Base-by-base conservation (phyloP, 2,329 filamentous ascomycete genomes). In the Fusarium sterilihyphosum region DNA sequence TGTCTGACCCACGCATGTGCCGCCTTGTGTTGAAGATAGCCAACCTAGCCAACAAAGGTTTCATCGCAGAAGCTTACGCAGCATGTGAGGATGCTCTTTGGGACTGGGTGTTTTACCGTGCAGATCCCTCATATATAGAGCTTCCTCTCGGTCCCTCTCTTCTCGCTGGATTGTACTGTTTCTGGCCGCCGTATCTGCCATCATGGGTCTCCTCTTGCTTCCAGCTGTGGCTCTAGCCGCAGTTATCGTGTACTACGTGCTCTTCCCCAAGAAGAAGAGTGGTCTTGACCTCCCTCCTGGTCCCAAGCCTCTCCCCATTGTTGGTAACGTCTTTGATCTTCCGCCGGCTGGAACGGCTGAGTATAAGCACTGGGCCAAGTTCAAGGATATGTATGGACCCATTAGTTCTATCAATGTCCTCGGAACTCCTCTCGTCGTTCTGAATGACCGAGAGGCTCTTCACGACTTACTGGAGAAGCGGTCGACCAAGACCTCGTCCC, bases 251-350 rank as follows among this genome's bases (percentile, higher is more conserved):
- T 75, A 71, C 20, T 65, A 64, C 35, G 49, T 76, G 18, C n/a
- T 61, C 18, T 65, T 54, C 12, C 61, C 67, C 11, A 57, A 53
- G 20, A 62, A 47, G 29, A 73, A 58, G 41, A 35, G 49, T 11
- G 46, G 47, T 12, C 58, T 47, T 35, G 44, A 52, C 35, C 71
- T 78, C 1, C 88, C 87, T 3, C 88, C 88, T 3, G 88, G 88
- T 0, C 88, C 88, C 0, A 86, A 81, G 43, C 82, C 82, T 1
- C 75, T 85, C 12, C 86, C 86, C 0, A 20, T 89, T 1, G 37
- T 89, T 8, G 88, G 88, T 8, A 89, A 89, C 72, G 70, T 89
- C 22, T 69, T 73, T 3, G 86, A 89, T 69, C 78, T 89, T 17
- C 87, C 87, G 1, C 77, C 81, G 0, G 58, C 66, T 1, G 82